A percentile compares a stretch with the other conserved stretches of the same genome.
phyloP scores from a whole-genome alignment of 176 grass and related monocot species.

The Cymbopogon citratus region DNA sequence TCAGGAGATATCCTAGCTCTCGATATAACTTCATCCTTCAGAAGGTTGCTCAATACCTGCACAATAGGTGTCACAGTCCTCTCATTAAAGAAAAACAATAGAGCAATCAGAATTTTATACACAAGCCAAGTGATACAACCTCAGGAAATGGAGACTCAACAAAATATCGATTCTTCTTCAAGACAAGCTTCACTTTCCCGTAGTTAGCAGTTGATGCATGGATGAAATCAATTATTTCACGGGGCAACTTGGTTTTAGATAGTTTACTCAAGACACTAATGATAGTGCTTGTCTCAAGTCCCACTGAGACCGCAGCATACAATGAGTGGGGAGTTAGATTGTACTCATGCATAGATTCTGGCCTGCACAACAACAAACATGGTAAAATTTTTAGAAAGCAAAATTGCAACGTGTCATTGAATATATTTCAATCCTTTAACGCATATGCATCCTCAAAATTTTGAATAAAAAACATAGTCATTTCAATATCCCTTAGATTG shows the following conservation, averaged over 20 bases:
- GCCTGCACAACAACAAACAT: conserved; percentile 42
- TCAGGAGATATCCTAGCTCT: conserved; percentile 54
- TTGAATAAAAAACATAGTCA: neutral
- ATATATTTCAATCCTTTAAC: neutral
- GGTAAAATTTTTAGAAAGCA: neutral
- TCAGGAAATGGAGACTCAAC: conserved; percentile 88
- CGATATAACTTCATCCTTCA: conserved; percentile 67
- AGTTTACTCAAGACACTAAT: conserved; percentile 87
- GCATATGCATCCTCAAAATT: neutral
- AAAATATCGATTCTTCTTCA: conserved; percentile 97
- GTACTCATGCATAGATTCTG: conserved; percentile 93
- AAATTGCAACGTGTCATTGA: neutral
- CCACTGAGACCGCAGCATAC: conserved; percentile 95
- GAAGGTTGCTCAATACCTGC: conserved; percentile 77
- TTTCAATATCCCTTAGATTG: conserved; percentile 7
- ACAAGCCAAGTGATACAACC: conserved; percentile 52
- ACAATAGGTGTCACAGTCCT: conserved; percentile 2
- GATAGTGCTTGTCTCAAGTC: conserved; percentile 82
- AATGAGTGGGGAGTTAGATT: conserved; percentile 92
- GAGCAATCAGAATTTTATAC: neutral
- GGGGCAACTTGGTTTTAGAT: conserved; percentile 82
- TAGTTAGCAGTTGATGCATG: conserved; percentile 93
- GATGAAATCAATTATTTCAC: conserved; percentile 95
- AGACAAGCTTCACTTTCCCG: conserved; percentile 96
- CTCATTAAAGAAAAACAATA: conserved; percentile 1